These are phyloP conservation scores for Earliella scabrosa DNA, from an alignment of 1,284 basidiomycete species.

Conservation along the genomic window DNA sequence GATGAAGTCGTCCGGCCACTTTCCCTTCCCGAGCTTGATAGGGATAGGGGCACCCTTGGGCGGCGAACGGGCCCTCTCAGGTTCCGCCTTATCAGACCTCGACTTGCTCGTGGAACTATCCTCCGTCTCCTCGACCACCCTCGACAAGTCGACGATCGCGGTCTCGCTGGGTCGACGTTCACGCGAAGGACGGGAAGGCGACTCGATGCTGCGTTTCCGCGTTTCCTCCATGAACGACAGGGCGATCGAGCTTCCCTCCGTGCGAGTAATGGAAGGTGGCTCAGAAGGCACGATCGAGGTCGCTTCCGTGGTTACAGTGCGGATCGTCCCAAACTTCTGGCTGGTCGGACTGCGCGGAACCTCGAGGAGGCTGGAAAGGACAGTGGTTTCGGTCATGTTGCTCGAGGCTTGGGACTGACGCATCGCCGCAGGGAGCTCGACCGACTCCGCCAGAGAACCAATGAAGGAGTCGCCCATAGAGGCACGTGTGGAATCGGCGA, in stretches of 20 bases:
- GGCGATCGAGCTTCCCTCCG: conserved; percentile 61
- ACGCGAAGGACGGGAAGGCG: conserved; percentile 35
- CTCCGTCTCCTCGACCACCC: conserved; percentile 75
- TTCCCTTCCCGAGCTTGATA: conserved; percentile 73
- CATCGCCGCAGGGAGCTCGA: conserved; percentile 26
- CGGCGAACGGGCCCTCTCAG: conserved; percentile 30
- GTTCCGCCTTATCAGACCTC: conserved; percentile 27
- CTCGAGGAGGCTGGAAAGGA: conserved; percentile 69
- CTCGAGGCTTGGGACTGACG: conserved; percentile 47
- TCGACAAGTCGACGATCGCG: conserved; percentile 59
- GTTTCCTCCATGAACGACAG: conserved; percentile 47
- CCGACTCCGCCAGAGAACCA: conserved; percentile 31
- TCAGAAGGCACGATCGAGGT: conserved; percentile 62
- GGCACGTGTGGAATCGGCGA: conserved; percentile 43
- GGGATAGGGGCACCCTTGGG: conserved; percentile 35
- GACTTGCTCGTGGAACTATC: conserved; percentile 52
- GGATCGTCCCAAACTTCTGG: conserved; percentile 73
- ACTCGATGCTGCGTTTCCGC: conserved; percentile 42
- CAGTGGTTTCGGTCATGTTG: conserved; percentile 57
- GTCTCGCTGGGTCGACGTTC: conserved; percentile 69
- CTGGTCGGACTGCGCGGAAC: conserved; percentile 45
- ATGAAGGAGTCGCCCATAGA: conserved; percentile 46
- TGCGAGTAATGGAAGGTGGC: conserved; percentile 61
- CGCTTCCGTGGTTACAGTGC: conserved; percentile 76
- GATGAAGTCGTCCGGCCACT: conserved; percentile 80